Conservation (phyloP, 2,329 filamentous ascomycete genomes). For the Allantophomopsis lycopodina region DNA sequence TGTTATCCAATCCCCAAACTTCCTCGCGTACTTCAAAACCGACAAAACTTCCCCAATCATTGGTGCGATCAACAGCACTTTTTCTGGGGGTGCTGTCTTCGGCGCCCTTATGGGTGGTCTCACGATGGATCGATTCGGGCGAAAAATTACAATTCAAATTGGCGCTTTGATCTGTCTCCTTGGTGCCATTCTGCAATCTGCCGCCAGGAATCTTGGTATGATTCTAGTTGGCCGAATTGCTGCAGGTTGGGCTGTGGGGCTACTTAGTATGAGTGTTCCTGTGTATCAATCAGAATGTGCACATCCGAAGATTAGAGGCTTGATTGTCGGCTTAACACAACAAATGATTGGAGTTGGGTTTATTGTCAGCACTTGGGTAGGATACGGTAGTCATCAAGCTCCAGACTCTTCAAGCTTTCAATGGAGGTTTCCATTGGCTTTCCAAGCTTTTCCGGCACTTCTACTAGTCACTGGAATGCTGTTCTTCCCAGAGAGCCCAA, state of each 20-base stretch:
- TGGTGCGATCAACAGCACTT: slow-evolving; percentile 50
- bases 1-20: slow-evolving; percentile 14
- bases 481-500: slow-evolving; percentile 41
- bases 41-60: slow-evolving; percentile 13
- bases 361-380: slow-evolving; percentile 28
- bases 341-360: slow-evolving; percentile 49
- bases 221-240: slow-evolving; percentile 42
- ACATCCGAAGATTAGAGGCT: slow-evolving; percentile 45
- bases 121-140: slow-evolving; percentile 39
- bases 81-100: slow-evolving; percentile 42
- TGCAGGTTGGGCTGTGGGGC: slow-evolving; percentile 36
- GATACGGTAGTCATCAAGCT: slow-evolving; percentile 2
- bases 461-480: slow-evolving; percentile 35
- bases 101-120: slow-evolving; percentile 27
- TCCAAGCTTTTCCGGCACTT: slow-evolving; percentile 42
- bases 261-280: slow-evolving; percentile 47
- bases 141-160: slow-evolving; percentile 41
- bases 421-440: slow-evolving; percentile 24
- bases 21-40: slow-evolving; percentile 19
- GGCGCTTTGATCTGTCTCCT: slow-evolving; percentile 42
- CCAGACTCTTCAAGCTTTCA: background rate
- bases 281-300: slow-evolving; percentile 49
- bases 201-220: slow-evolving; percentile 33
- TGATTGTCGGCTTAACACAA: slow-evolving; percentile 44
- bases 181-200: slow-evolving; percentile 44